Base-by-base conservation (phyloP, 805 yeast genomes). In the Maudiozyma turicensis region DNA sequence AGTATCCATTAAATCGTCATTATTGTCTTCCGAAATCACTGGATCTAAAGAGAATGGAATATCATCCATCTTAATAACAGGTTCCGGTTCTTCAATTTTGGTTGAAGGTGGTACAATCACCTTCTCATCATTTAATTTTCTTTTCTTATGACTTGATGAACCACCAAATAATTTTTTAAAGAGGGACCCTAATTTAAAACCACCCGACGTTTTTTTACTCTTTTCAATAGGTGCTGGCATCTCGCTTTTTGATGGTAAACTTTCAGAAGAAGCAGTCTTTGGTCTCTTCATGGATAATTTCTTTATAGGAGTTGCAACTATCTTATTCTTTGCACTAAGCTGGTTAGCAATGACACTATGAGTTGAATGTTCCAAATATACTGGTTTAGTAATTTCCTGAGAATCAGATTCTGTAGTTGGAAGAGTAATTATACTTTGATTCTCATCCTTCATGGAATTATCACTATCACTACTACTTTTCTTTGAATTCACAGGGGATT, bases 1-100 rank as follows among this genome's bases (percentile, higher is more conserved):
- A 20, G 62, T 56, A 44, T 64, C 67, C 58, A 63, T 52, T 9
- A 63, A 47, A 26, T 50, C 47, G 26, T 56, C 58, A 38, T 59
- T 54, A 4, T 37, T 34, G n/a, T 50, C 47, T 9, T 46, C 37
- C 2, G 44, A 48, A 9, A 45, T 26, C 14, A 46, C 51, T 11
- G 43, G 26, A 10, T 10, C 32, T 5, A 47, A 20, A 20, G 48
- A 45, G 13, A 35, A 35, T 3, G 42, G 8, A 15, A 47, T 31
- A 43, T 43, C 40, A 15, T 42, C 48, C 15, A 15, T 7, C 11
- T 9, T 13, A 14, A 8, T 15, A 20, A 4, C 26, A 20, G 26
- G 26, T 20, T 20, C 26, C 26, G 26, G 4, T 20, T 20, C 26
- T 35, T 35, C 38, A 35, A 2, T 35, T 35, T 35, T 20, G 26